Evolutionary conservation across 2,329 filamentous ascomycete species (phyloP), one percentile per base, ranked within the genome.

Genomic region (Geosmithia flava): DNA sequence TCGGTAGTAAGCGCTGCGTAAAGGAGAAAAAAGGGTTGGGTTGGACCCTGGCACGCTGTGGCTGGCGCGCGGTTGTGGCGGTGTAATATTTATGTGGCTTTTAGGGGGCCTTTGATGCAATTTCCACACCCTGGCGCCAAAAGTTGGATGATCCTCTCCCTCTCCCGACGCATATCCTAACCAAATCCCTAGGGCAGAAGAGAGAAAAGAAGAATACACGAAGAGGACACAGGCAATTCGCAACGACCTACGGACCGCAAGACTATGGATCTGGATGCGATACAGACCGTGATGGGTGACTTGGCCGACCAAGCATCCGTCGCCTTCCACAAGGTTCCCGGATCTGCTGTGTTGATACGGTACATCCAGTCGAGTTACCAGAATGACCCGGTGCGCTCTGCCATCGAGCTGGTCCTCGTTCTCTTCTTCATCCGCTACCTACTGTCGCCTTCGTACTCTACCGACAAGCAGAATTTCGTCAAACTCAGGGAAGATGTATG

Each of bases 351-450:
- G 57, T 75, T 97, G 59, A 79, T 95, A 56, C 87, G 93, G 53
- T 98, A 98, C 68, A 89, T 98, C 62, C 87, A 87, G 65, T 95
- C 89, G 50, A 95, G 89, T 63, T 97, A 98, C 71, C 93, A 98
- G 70, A 85, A 98, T 62, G 93, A 98, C 59, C 93, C 93, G 10
- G 81, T 97, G 49, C 85, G 94, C 48, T 95, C 88, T 47, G 88
- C 87, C 40, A 87, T 98, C 55, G 93, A 98, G 68, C 73, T 98
- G 46, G 82, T 97, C 55, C 75, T 98, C 51, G 87, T 98, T 56
- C 80, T 98, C 48, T 98, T 98, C 69, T 94, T 94, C 53, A 85
- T 98, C 50, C 81, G 90, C 53, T 98, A 98, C 65, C 74, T 98
- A 48, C 74, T 97, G 52, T 85, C 89, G 52, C 90, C 91, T 0